Conservation (phyloP, 129 eudicot genomes). For the Flaveria linearis region DNA sequence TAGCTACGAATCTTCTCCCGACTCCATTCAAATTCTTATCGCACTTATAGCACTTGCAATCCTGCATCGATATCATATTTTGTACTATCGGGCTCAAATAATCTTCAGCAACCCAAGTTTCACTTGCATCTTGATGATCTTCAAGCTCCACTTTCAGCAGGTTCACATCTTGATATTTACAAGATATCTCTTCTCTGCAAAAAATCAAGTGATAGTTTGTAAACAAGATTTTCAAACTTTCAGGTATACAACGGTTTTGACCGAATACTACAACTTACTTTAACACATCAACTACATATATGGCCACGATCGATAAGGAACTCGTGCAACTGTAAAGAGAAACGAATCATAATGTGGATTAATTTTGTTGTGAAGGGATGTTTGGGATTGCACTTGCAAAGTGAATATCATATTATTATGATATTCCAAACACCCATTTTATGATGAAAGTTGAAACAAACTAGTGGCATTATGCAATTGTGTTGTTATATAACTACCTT, state of each 20-base stretch:
- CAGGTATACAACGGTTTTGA: neutral
- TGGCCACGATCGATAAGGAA: constrained; percentile 62
- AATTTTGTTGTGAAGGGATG: neutral
- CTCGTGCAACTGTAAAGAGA: constrained; percentile 51
- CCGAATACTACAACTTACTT: constrained; percentile 20
- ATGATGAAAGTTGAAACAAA: no score
- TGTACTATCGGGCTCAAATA: neutral
- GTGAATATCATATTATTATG: neutral
- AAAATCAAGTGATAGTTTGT: neutral
- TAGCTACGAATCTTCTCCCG: neutral
- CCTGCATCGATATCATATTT: neutral
- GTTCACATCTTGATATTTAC: constrained; percentile 57
- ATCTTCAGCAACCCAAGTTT: neutral
- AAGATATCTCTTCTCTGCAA: constrained; percentile 73
- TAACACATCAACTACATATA: constrained; percentile 49
- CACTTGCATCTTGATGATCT: neutral
- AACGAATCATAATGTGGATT: neutral
- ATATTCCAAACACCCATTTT: no score
- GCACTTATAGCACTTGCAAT: neutral
- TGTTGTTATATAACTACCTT: constrained; percentile 37
- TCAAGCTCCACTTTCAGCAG: constrained; percentile 52
- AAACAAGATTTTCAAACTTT: neutral
- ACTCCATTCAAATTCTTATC: neutral
- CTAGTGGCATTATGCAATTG: no score
- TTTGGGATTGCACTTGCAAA: neutral